Conservation (phyloP, 345 rosid genomes). For the Cardamine chenopodiifolia region DNA sequence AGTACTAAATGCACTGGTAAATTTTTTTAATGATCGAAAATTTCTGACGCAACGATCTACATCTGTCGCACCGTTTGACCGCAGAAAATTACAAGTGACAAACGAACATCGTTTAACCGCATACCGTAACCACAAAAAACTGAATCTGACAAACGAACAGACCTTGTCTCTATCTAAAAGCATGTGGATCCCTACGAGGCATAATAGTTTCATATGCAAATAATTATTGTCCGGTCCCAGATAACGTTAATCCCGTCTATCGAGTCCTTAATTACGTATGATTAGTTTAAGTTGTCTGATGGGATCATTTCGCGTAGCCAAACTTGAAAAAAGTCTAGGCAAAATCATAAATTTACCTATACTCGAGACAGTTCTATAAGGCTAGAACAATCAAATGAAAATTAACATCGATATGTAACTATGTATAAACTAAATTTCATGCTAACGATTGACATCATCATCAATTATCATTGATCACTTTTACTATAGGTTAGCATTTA, state of each 20-base stretch:
- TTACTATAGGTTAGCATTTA: background rate
- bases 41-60: too few species aligned
- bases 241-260: background rate
- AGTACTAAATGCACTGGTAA: too few species aligned
- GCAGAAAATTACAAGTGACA: too few species aligned
- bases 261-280: background rate
- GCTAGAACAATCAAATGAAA: background rate
- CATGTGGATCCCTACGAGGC: conserved; percentile 42
- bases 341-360: background rate
- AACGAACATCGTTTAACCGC: too few species aligned
- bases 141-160: too few species aligned
- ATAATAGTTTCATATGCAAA: conserved; percentile 26
- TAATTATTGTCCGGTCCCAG: conserved; percentile 22
- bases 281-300: background rate
- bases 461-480: conserved; percentile 2
- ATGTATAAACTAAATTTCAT: background rate
- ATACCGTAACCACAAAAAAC: too few species aligned
- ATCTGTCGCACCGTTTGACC: too few species aligned
- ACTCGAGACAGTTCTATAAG: background rate
- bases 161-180: conserved; percentile 29
- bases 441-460: background rate
- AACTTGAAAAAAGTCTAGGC: background rate
- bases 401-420: background rate
- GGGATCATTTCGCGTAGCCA: background rate
- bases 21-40: too few species aligned